These are phyloP conservation scores for Globisporangium parvum DNA, from an alignment of 352 stramenopile genomes.

Conservation along the genomic window DNA sequence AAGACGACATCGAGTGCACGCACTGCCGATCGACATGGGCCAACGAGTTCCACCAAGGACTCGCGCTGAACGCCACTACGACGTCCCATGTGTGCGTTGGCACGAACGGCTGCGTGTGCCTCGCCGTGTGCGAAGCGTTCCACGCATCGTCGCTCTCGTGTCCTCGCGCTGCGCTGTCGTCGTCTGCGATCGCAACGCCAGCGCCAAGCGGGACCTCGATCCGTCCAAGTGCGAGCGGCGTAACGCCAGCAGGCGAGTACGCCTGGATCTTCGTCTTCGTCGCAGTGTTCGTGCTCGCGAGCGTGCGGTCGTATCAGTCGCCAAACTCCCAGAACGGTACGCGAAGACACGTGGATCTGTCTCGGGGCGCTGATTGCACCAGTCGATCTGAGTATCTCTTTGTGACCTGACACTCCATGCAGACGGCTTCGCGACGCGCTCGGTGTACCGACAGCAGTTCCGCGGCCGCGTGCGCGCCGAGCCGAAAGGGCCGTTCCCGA, in stretches of 20 bases:
- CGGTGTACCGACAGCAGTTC: background rate
- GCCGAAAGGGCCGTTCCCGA: conserved; percentile 1
- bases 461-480: conserved; percentile 18
- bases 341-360: too few relatives aligned
- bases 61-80: background rate
- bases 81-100: conserved; percentile 2
- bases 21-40: conserved; percentile 7
- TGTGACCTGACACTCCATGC: background rate
- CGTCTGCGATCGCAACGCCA: background rate
- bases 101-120: conserved; percentile 8
- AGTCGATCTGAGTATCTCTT: background rate
- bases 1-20: conserved; percentile 4
- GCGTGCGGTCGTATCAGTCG: conserved; percentile 3
- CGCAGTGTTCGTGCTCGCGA: conserved; percentile 6
- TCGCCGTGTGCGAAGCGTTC: conserved; percentile 10
- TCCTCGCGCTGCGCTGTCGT: background rate
- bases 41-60: background rate
- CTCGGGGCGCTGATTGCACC: background rate
- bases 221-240: background rate
- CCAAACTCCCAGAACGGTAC: background rate
- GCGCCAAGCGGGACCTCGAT: background rate
- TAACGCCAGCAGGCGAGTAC: background rate
- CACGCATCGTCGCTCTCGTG: conserved; percentile 1
- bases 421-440: conserved; percentile 16
- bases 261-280: conserved; percentile 19